phyloP scores from a whole-genome alignment of 805 yeast genomes.

The Starmerella powellii region DNA sequence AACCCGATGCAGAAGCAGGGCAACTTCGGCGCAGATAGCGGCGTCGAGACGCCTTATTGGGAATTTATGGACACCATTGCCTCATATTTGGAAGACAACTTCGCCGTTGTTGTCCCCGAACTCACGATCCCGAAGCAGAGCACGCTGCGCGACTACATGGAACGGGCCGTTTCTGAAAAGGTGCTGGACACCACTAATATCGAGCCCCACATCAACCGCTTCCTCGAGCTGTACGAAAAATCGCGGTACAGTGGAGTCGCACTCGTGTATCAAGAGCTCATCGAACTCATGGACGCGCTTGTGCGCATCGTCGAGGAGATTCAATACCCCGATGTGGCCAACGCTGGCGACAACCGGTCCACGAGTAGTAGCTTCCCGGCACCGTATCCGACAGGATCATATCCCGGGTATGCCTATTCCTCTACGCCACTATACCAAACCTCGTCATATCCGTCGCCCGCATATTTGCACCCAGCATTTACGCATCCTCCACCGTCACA shows the following conservation, averaged over 20 bases:
- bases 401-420: too few species aligned
- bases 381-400: neutral
- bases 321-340: constrained; percentile 4
- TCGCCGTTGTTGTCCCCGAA: constrained; percentile 26
- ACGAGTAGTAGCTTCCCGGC: neutral
- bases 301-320: constrained; percentile 13
- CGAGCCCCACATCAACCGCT: constrained; percentile 24
- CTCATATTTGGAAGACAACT: constrained; percentile 20
- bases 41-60: constrained; percentile 22
- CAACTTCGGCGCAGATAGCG: neutral
- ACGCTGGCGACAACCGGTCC: neutral
- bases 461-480: too few species aligned
- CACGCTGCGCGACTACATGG: constrained; percentile 45
- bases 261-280: constrained; percentile 47
- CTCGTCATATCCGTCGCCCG: too few species aligned
- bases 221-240: constrained; percentile 49
- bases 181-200: constrained; percentile 18
- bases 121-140: constrained; percentile 33
- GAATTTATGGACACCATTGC: constrained; percentile 24
- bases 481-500: too few species aligned
- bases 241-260: constrained; percentile 54
- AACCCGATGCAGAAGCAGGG: constrained; percentile 15
- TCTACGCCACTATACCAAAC: too few species aligned
- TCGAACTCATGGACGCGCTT: constrained; percentile 41
- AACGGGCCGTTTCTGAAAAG: constrained; percentile 29